Evolutionary conservation across 148 eudicot genomes (phyloP).

Genomic region (Mesembryanthemum crystallinum): DNA sequence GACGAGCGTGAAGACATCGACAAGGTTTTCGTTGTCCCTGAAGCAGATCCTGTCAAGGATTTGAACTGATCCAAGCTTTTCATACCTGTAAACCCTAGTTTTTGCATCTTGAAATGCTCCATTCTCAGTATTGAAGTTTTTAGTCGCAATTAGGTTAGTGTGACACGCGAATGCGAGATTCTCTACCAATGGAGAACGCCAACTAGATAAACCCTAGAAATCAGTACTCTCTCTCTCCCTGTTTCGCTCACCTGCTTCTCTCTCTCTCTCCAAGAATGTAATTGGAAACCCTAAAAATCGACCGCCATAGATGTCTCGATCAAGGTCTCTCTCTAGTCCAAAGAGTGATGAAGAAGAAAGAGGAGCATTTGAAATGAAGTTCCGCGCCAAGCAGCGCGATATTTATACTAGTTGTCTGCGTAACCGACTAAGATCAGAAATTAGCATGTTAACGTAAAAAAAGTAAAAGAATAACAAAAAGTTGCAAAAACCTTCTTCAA

Average conservation of each 20-base stretch:
- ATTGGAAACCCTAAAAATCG: slow-evolving; percentile 7
- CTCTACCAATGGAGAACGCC: not conserved
- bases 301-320: not conserved
- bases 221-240: not conserved
- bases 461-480: too few relatives aligned
- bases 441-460: too few relatives aligned
- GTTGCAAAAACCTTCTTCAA: too few relatives aligned
- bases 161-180: not conserved
- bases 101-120: slow-evolving; percentile 46
- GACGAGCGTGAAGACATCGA: slow-evolving; percentile 48
- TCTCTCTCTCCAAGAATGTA: not conserved
- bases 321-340: not conserved
- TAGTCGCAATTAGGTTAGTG: slow-evolving; percentile 7
- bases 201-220: slow-evolving; percentile 7
- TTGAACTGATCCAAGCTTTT: slow-evolving; percentile 63
- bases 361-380: not conserved
- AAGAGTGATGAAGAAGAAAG: not conserved
- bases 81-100: slow-evolving; percentile 59
- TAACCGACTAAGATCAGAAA: too few relatives aligned
- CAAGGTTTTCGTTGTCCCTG: slow-evolving; percentile 48
- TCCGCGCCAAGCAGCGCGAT: slow-evolving; percentile 25
- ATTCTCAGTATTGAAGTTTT: not conserved
- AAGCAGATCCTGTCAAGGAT: slow-evolving; percentile 46
- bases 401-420: too few relatives aligned
- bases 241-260: slow-evolving; percentile 2